phyloP scores from a whole-genome alignment of 345 rosid species.

The Physaria fendleri region DNA sequence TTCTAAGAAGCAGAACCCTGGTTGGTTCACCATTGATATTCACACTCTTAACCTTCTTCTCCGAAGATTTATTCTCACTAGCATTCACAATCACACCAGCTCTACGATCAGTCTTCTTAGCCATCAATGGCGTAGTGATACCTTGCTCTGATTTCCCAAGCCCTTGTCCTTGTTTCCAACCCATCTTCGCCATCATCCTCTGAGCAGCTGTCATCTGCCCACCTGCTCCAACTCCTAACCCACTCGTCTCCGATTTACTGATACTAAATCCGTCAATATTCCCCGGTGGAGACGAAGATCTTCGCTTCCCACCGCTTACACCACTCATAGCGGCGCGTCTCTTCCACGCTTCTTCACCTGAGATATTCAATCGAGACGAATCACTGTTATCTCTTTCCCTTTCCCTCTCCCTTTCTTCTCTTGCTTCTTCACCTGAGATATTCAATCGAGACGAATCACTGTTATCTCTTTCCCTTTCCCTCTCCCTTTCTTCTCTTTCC shows the following conservation, averaged over 20 bases:
- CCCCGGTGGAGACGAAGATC: conserved; percentile 74
- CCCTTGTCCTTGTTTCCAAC: conserved; percentile 99
- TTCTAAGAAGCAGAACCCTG: conserved; percentile 73
- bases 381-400: conserved; percentile 33
- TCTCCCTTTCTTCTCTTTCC: conserved; percentile 46
- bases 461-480: conserved; percentile 34
- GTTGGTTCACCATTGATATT: conserved; percentile 81
- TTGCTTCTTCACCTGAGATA: conserved; percentile 96
- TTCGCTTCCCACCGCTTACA: conserved; percentile 41
- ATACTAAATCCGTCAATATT: conserved; percentile 56
- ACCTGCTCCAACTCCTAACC: conserved; percentile 92
- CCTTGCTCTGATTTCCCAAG: conserved; percentile 96
- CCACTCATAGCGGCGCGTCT: conserved; percentile 91
- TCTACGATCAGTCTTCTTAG: conserved; percentile 92
- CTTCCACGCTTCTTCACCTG: conserved; percentile 98
- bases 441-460: conserved; percentile 33
- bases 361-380: conserved; percentile 43
- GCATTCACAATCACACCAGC: conserved; percentile 98
- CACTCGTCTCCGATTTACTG: conserved; percentile 82
- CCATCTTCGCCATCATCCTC: conserved; percentile 99
- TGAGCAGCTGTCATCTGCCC: conserved; percentile 99
- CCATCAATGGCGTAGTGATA: conserved; percentile 94
- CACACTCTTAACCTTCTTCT: conserved; percentile 91
- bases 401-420: conserved; percentile 50
- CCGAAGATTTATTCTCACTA: conserved; percentile 55